Base-by-base conservation (phyloP, 257 asterid genomes). In the Jasminum sambac region DNA sequence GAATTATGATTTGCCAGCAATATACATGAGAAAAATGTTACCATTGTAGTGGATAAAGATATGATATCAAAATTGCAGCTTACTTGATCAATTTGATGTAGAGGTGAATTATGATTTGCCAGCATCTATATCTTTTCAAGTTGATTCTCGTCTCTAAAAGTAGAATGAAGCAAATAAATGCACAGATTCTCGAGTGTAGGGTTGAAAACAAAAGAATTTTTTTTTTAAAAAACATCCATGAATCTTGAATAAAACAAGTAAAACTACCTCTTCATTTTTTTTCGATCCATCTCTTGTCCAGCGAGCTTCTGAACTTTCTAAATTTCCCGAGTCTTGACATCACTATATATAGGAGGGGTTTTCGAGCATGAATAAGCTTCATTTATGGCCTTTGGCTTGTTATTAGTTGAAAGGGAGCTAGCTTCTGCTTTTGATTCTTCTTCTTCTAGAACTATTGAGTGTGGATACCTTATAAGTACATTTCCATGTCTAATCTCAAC, bases 351-450 rank as follows among this genome's bases (percentile, higher is more conserved):
- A 67, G 87, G 78, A 66, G 78, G 80, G 74, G 76, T 72, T 70
- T 78, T 76, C 74, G 70, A 73, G 60, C 78, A 72, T 25, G 95
- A 88, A 79, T 52, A 52, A 17, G 61, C 61, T 13, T 55, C 62
- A 8, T 82, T 90, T 3, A 71, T 66, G 21, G 75, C 64, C 58
- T 79, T 79, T 44, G 74, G 90, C 84, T 90, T 87, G 78, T 90
- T 83, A 66, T 91, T 97, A 81, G 88, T 80, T 6, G 96, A 91
- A 73, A 91, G 88, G 68, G 98, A 93, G 86, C 97, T 93, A 67
- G 98, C 97, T 86, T 90, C 98, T 26, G 98, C 97, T 86, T 90
- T 97, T 26, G 97, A 89, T 82, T 93, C 97, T 79, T 93, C 98
- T 79, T 93, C 98, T 72, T 93, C 98, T 69, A 90, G 83, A 76